Evolutionary conservation across 257 asterid species (phyloP), one percentile per base, ranked within the genome.

Genomic region (Plantago major): DNA sequence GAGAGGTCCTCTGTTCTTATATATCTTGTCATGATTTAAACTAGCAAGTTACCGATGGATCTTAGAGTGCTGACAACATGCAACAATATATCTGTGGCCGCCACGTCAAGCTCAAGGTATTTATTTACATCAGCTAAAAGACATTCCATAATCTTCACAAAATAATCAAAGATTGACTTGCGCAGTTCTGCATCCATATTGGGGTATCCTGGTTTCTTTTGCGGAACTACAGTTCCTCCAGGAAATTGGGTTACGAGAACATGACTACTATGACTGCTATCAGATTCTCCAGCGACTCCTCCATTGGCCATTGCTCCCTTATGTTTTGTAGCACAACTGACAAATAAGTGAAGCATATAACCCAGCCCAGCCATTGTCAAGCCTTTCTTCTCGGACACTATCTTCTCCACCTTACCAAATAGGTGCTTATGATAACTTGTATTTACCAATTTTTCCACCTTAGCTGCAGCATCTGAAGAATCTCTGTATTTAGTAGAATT

Each of bases 341-440:
- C 87, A 72, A 92, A 80, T 84, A 83, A 75, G 70, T 68, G 93
- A 68, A 86, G 81, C 76, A 92, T 77, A 76, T 78, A 81, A 53
- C 90, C 97, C 7, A 87, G 70, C 71, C 95, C 95, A 73, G 71
- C 67, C 77, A 81, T 45, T 18, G 95, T 84, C 63, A 67, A 65
- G 16, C 43, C 76, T 63, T 78, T 78, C 78, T 82, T 86, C 69
- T 71, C 59, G 8, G 83, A 75, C 57, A 86, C 79, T 14, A 80
- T 79, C 74, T 83, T 80, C 81, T 78, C 95, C 84, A 92, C 74
- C 73, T 78, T 78, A 79, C 86, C 92, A 69, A 92, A 89, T 17
- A 92, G 72, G 74, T 89, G 93, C 56, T 94, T 82, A 51, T 84
- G 98, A 72, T 92, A 92, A 80, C 98, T 86, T 81, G 76, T 92